Evolutionary conservation across 495 filamentous ascomycete species (phyloP).

Genomic region (Penicillium pulvis): DNA sequence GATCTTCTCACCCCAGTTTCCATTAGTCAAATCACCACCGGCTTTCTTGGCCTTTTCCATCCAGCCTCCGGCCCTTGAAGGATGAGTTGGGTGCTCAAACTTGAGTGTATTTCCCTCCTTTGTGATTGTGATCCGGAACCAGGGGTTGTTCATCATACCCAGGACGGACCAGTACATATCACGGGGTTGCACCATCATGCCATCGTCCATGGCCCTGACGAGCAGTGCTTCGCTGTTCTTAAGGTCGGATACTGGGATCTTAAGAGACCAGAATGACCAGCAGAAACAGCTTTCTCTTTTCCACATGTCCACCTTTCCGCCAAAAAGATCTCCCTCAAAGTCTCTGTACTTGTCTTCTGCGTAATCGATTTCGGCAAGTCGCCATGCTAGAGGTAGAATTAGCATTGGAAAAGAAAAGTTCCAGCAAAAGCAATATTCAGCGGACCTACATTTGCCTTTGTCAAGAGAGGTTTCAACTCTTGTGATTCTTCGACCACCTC

Average conservation of each 20-base stretch:
- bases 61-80: conserved; percentile 83
- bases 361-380: conserved; percentile 77
- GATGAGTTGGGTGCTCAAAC: conserved; percentile 92
- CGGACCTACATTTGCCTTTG: conserved; percentile 32
- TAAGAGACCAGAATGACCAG: conserved; percentile 92
- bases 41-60: conserved; percentile 93
- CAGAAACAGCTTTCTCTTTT: conserved; percentile 84
- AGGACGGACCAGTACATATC: conserved; percentile 98
- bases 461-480: conserved; percentile 86
- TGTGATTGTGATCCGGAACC: conserved; percentile 82
- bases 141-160: conserved; percentile 99
- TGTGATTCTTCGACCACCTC: conserved; percentile 83
- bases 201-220: conserved; percentile 90
- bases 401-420: conserved; percentile 7
- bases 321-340: conserved; percentile 67
- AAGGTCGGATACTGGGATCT: conserved; percentile 66
- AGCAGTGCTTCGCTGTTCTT: conserved; percentile 69
- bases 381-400: conserved; percentile 60
- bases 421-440: not conserved
- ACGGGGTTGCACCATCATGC: conserved; percentile 81
- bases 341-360: conserved; percentile 85
- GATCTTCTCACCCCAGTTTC: conserved; percentile 81
- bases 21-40: conserved; percentile 79
- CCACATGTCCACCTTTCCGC: conserved; percentile 78
- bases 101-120: conserved; percentile 66